Evolutionary conservation across 495 filamentous ascomycete species (phyloP).

Genomic region (Podospora conica): DNA sequence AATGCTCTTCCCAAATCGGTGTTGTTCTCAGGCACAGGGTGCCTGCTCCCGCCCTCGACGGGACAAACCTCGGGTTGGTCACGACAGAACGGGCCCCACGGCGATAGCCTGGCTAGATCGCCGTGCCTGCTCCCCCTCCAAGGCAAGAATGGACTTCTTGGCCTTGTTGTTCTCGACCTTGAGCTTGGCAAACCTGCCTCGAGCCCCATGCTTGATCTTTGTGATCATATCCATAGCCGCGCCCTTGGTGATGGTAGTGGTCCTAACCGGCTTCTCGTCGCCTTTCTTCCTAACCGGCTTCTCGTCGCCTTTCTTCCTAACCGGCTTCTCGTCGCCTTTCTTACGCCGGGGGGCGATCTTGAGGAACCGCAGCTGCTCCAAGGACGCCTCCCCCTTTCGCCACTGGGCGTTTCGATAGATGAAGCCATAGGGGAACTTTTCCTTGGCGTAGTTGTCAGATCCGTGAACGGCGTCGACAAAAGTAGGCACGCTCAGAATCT

Average conservation of each 20-base stretch:
- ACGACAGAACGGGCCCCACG: conserved; percentile 52
- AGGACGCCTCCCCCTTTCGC: conserved; percentile 60
- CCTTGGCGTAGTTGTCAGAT: conserved; percentile 70
- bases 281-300: conserved; percentile 37
- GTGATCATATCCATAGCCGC: conserved; percentile 88
- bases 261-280: conserved; percentile 47
- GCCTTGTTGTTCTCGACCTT: conserved; percentile 44
- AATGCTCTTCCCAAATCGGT: neutral
- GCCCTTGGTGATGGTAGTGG: conserved; percentile 63
- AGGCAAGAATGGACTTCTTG: conserved; percentile 36
- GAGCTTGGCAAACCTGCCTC: conserved; percentile 55
- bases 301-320: conserved; percentile 42
- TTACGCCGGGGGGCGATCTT: conserved; percentile 52
- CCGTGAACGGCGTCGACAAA: conserved; percentile 71
- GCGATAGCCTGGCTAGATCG: conserved; percentile 48
- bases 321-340: conserved; percentile 41
- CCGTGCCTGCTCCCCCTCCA: conserved; percentile 37
- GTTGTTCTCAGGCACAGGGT: neutral
- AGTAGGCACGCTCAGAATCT: conserved; percentile 52
- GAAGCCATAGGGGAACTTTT: conserved; percentile 52
- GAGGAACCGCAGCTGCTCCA: conserved; percentile 63
- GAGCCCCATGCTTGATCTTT: conserved; percentile 77
- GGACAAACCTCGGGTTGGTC: neutral
- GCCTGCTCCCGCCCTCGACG: neutral
- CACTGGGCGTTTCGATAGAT: conserved; percentile 57